Evolutionary conservation across 2,329 filamentous ascomycete genomes (phyloP).

Genomic region (Botrytis fabae): DNA sequence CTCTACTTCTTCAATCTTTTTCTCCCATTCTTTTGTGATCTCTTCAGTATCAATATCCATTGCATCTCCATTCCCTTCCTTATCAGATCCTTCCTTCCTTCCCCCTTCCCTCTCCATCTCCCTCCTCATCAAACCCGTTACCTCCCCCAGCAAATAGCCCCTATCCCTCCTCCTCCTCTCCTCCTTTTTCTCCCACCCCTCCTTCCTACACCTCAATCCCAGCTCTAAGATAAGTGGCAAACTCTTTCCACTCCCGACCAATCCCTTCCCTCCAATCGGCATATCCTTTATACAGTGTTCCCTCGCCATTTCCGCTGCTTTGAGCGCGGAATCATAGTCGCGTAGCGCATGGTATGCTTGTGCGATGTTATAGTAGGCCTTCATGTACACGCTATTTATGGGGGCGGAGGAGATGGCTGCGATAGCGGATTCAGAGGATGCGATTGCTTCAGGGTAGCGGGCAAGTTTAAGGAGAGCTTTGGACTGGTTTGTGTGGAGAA

Average conservation of each 20-base stretch:
- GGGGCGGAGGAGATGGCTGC: constrained; percentile 37
- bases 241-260: constrained; percentile 35
- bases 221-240: constrained; percentile 70
- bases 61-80: constrained; percentile 47
- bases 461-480: constrained; percentile 76
- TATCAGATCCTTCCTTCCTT: constrained; percentile 45
- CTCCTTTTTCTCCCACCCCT: constrained; percentile 79
- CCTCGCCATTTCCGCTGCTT: constrained; percentile 11
- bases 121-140: constrained; percentile 53
- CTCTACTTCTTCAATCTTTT: constrained; percentile 49
- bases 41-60: constrained; percentile 47
- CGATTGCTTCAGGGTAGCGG: constrained; percentile 71
- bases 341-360: constrained; percentile 57
- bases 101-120: constrained; percentile 48
- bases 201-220: constrained; percentile 80
- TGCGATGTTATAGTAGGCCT: constrained; percentile 80
- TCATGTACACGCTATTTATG: constrained; percentile 54
- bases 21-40: constrained; percentile 46
- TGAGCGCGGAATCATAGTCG: constrained; percentile 11
- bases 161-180: constrained; percentile 56
- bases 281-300: constrained; percentile 13
- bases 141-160: constrained; percentile 59
- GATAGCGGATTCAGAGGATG: constrained; percentile 76
- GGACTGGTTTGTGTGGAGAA: constrained; percentile 87
- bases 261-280: constrained; percentile 61